Conservation (phyloP, 2,329 filamentous ascomycete species). For the Rhynchosporium secalis region DNA sequence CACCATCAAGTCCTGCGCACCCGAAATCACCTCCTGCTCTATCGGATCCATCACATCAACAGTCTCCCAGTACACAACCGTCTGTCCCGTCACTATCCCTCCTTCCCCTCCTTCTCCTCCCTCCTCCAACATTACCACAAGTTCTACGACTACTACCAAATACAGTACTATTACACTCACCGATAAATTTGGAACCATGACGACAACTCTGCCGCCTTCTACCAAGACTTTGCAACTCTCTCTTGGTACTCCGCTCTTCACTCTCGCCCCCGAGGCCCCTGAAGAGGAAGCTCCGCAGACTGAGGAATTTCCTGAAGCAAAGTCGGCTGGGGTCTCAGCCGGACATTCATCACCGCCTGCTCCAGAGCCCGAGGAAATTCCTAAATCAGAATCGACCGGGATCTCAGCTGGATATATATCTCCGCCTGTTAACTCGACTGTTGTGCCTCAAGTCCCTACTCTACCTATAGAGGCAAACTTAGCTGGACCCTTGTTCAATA, state of each 20-base stretch:
- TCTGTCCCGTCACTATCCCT: background rate
- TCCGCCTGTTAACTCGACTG: background rate
- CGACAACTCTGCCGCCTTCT: background rate
- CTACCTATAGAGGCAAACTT: background rate
- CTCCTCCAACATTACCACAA: background rate
- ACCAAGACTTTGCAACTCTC: background rate
- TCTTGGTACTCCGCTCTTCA: background rate
- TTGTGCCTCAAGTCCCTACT: background rate
- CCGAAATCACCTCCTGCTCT: background rate
- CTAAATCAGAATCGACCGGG: background rate
- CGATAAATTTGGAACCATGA: background rate
- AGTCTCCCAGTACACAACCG: background rate
- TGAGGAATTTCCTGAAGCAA: background rate
- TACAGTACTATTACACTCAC: background rate
- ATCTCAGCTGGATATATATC: background rate
- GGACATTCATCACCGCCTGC: background rate
- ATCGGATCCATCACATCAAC: constrained; percentile 1
- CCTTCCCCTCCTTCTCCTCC: background rate
- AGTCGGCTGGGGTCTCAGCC: background rate
- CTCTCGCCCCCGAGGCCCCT: background rate
- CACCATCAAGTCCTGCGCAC: background rate
- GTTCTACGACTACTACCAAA: background rate
- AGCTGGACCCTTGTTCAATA: background rate
- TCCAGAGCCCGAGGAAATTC: background rate
- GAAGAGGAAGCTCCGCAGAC: background rate